Evolutionary conservation across 2,329 filamentous ascomycete species (phyloP), one percentile per base, ranked within the genome.

Genomic region (Diplodia sapinea): DNA sequence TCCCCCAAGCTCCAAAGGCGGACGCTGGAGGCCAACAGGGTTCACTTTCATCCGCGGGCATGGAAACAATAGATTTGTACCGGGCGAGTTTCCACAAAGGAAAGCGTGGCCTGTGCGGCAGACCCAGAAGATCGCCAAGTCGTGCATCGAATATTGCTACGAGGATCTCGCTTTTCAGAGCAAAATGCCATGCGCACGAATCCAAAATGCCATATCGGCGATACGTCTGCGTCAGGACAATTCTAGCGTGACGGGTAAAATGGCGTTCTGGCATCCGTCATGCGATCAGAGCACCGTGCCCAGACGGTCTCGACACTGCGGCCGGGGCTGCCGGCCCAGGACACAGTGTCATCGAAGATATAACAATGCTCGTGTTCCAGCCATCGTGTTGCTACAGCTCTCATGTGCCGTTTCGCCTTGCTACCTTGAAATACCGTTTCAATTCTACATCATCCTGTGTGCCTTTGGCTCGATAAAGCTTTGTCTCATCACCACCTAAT

Each of bases 81-180:
- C 57, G 49, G 57, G 26, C 57, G 7, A 38, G 31, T 31, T 20
- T 49, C 59, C 47, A 15, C 20, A 47, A 47, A 13, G 23, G 20
- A 3, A 50, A 29, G 7, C 31, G 6, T 36, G 65, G 65, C 11
- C 65, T 47, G 55, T 67, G 65, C 65, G 40, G 11, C 43, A 23
- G 29, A 20, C 4, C 50, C 47, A 50, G 55, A 12, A 62, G 65
- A 67, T 67, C 65, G 55, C 36, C 47, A 62, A 62, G 65, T 38
- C 43, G 56, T 23, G 57, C 59, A 68, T 65, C 51, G 50, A 51
- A 68, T 3, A 26, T 65, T 64, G 57, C 38, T 68, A 50, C 59
- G 59, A 65, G 59, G 61, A 65, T 64, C 66, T 68, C 59, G 65
- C 12, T 68, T 68, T 68, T 59, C n/a, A 29, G 26, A 31, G 23